Percentiles rank a stretch among this genome's conserved stretches.
Conservation (phyloP, 1,139 yeast species). For the Yamadazyma diddensiae region DNA sequence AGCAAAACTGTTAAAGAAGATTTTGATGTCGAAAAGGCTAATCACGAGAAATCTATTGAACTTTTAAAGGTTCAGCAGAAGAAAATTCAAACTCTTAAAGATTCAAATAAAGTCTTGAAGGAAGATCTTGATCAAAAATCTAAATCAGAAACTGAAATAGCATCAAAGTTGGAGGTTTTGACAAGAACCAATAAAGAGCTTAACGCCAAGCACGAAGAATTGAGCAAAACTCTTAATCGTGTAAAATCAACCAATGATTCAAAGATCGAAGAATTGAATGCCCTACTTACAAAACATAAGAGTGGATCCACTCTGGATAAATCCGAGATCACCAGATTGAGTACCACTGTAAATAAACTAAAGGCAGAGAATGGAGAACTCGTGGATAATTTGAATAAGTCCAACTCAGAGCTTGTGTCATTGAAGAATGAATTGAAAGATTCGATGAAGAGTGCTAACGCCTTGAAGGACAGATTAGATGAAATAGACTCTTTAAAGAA, state of each 20-base stretch:
- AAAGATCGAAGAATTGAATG: conserved; percentile 10
- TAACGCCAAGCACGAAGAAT: conserved; percentile 9
- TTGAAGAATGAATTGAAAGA: conserved; percentile 11
- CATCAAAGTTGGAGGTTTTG: conserved; percentile 8
- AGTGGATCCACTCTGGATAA: conserved; percentile 9
- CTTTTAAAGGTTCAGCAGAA: conserved; percentile 17
- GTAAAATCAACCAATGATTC: conserved; percentile 8
- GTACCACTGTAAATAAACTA: conserved; percentile 10
- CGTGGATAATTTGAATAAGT: conserved; percentile 4
- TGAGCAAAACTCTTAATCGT: conserved; percentile 7
- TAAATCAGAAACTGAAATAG: conserved; percentile 6
- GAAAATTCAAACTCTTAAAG: conserved; percentile 15
- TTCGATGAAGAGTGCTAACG: conserved; percentile 3
- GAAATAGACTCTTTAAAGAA: conserved; percentile 4
- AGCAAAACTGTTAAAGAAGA: conserved; percentile 8
- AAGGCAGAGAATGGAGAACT: conserved; percentile 13
- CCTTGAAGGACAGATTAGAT: conserved; percentile 5
- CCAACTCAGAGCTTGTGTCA: conserved; percentile 9
- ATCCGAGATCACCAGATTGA: conserved; percentile 12
- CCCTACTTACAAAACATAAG: conserved; percentile 8
- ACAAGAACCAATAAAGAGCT: conserved; percentile 6
- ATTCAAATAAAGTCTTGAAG: conserved; percentile 14
- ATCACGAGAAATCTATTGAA: conserved; percentile 18
- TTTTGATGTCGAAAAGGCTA: conserved; percentile 15
- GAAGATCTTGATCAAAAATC: conserved; percentile 15